Conservation (phyloP, 2,329 filamentous ascomycete species). For the Cyphellophora europaea region DNA sequence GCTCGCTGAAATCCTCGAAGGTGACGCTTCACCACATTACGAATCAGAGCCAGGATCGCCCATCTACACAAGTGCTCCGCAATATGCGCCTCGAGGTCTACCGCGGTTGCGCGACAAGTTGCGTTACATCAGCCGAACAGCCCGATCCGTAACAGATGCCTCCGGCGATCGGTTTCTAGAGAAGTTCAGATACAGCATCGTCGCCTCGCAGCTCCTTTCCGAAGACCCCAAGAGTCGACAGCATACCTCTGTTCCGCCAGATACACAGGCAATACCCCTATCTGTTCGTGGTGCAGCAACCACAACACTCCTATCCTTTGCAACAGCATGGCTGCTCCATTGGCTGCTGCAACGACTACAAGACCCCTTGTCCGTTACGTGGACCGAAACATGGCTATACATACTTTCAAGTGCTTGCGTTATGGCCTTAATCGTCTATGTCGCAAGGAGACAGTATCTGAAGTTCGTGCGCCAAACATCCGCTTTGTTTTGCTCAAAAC, state of each 20-base stretch:
- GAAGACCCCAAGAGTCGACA: constrained; percentile 47
- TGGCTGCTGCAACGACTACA: constrained; percentile 57
- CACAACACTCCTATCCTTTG: constrained; percentile 54
- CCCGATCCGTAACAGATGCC: constrained; percentile 11
- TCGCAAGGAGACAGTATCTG: constrained; percentile 71
- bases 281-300: constrained; percentile 53
- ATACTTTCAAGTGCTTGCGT: constrained; percentile 22
- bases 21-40: constrained; percentile 46
- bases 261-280: neutral
- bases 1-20: constrained; percentile 81
- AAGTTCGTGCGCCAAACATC: constrained; percentile 68
- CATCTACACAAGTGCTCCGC: too few relatives aligned
- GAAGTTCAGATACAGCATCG: constrained; percentile 85
- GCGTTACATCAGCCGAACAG: constrained; percentile 11
- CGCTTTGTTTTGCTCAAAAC: constrained; percentile 56
- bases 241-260: constrained; percentile 22
- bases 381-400: constrained; percentile 31
- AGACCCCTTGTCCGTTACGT: constrained; percentile 25
- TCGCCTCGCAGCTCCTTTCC: constrained; percentile 80
- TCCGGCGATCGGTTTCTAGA: constrained; percentile 68
- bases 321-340: constrained; percentile 57
- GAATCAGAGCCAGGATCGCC: constrained; percentile 24
- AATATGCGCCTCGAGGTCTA: constrained; percentile 35
- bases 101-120: constrained; percentile 11
- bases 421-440: constrained; percentile 23